These are phyloP conservation scores for Irpex sp. DNA, from an alignment of 1,284 basidiomycete genomes.

Conservation along the genomic window DNA sequence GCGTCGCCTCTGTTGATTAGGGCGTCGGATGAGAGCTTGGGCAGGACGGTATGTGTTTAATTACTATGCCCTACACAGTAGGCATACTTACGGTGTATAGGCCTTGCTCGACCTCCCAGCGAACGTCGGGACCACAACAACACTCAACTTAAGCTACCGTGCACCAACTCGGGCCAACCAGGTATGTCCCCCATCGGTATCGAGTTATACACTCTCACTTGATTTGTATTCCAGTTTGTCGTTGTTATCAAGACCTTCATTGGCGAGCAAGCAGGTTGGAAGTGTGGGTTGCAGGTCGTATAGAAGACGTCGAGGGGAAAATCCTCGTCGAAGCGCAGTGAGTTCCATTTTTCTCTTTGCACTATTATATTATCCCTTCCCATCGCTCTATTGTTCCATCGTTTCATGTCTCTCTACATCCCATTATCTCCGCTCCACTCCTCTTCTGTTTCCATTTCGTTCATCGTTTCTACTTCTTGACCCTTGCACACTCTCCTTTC, in stretches of 20 bases:
- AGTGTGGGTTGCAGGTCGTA: slow-evolving; percentile 49
- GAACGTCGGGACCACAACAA: slow-evolving; percentile 94
- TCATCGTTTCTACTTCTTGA: no score
- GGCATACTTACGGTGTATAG: slow-evolving; percentile 43
- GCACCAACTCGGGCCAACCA: no score
- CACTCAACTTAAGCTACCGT: slow-evolving; percentile 63
- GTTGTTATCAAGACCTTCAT: slow-evolving; percentile 78
- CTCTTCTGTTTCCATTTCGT: no score
- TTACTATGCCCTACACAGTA: slow-evolving; percentile 3
- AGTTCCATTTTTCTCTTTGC: no score
- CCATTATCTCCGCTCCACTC: no score
- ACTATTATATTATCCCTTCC: no score
- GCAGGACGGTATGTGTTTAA: slow-evolving; percentile 72
- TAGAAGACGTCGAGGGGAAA: slow-evolving; percentile 85
- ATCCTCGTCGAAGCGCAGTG: slow-evolving; percentile 86
- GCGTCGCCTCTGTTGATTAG: slow-evolving; percentile 84
- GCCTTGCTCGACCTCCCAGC: slow-evolving; percentile 88
- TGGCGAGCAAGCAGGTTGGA: slow-evolving; percentile 78
- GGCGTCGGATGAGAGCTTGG: slow-evolving; percentile 89
- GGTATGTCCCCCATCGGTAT: slow-evolving; percentile 14
- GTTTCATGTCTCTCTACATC: no score
- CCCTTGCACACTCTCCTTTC: no score
- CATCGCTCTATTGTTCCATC: no score
- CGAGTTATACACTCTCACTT: no score
- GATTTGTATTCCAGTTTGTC: slow-evolving; percentile 32